Conservation (phyloP, 768 basidiomycete species). For the Pleurotus pulmonarius region DNA sequence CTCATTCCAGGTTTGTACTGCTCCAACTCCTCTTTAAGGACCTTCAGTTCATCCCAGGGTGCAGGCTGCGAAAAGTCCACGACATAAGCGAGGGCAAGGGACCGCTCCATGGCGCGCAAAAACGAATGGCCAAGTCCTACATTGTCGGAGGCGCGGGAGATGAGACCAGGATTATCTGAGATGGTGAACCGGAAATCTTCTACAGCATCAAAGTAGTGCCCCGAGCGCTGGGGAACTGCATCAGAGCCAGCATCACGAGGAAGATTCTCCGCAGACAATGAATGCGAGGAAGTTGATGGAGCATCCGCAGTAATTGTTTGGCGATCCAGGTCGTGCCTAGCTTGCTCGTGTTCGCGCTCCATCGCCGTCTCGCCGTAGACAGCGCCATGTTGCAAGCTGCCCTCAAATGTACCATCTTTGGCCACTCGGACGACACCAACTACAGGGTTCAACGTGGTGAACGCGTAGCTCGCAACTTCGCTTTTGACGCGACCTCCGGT, state of each 20-base stretch:
- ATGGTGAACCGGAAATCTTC: conserved; percentile 91
- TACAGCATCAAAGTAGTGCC: conserved; percentile 52
- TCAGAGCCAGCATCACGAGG: conserved; percentile 10
- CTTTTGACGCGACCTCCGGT: conserved; percentile 82
- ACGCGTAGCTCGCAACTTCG: conserved; percentile 87
- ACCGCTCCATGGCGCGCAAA: conserved; percentile 89
- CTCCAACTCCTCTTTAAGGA: conserved; percentile 81
- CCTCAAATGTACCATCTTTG: conserved; percentile 74
- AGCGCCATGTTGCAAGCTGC: conserved; percentile 41
- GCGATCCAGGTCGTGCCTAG: conserved; percentile 17
- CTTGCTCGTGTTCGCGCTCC: conserved; percentile 45
- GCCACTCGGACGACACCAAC: conserved; percentile 86
- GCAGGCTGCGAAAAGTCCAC: conserved; percentile 76
- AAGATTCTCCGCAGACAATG: conserved; percentile 14
- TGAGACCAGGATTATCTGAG: conserved; percentile 94
- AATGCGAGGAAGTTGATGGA: neutral
- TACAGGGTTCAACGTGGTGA: conserved; percentile 94
- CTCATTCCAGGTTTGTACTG: conserved; percentile 79
- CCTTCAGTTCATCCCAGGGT: conserved; percentile 74
- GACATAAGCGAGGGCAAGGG: conserved; percentile 86
- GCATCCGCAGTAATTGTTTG: neutral
- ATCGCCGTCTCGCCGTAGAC: conserved; percentile 66
- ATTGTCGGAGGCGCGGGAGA: conserved; percentile 80
- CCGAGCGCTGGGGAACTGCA: conserved; percentile 24
- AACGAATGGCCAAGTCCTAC: conserved; percentile 94